Conservation (phyloP, 805 yeast species). For the Saccharomycopsis fermentans region DNA sequence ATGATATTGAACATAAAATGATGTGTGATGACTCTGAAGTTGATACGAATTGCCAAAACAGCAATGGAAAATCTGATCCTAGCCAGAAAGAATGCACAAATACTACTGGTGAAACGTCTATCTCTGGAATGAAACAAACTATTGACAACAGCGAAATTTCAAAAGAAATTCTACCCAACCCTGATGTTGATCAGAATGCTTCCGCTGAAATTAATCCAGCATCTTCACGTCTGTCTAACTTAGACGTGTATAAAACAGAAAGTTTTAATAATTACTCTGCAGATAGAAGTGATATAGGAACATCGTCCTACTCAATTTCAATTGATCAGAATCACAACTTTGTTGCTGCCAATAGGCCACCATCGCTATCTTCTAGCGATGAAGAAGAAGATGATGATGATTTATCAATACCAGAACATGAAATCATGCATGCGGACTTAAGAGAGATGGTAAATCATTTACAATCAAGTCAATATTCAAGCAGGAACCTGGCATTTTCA, state of each 20-base stretch:
- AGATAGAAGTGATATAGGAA: background rate
- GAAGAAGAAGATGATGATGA: background rate
- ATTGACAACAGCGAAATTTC: too few species aligned
- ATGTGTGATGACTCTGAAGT: background rate
- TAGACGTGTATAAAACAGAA: background rate
- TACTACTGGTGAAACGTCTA: background rate
- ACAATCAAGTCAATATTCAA: background rate
- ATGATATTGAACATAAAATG: background rate
- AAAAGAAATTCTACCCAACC: too few species aligned
- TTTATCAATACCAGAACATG: background rate
- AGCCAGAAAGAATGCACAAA: background rate
- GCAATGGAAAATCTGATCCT: background rate
- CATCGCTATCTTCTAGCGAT: background rate
- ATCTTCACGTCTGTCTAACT: background rate
- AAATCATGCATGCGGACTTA: background rate
- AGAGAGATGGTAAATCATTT: background rate
- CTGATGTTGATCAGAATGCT: background rate
- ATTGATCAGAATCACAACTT: background rate
- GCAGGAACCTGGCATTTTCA: background rate
- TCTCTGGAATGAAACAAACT: background rate
- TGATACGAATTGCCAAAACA: background rate
- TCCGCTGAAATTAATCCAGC: background rate
- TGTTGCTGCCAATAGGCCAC: background rate
- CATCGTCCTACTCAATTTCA: background rate
- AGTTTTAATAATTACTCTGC: background rate